These are phyloP conservation scores for Metschnikowia proteae DNA, from an alignment of 805 yeast species.

Conservation along the genomic window DNA sequence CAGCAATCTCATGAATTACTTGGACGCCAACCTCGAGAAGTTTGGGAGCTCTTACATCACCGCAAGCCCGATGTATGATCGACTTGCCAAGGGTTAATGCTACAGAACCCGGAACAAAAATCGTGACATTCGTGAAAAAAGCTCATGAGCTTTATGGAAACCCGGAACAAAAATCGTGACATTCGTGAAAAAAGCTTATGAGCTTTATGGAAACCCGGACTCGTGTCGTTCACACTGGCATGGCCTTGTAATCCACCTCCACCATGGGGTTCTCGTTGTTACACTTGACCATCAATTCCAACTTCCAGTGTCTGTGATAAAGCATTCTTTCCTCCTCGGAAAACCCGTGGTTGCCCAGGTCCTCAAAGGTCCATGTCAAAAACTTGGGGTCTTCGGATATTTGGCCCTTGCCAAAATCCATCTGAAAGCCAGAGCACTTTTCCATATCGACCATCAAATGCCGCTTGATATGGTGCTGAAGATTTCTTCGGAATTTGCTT, in stretches of 20 bases:
- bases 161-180: not conserved
- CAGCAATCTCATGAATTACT: slow-evolving; percentile 50
- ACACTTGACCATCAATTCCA: slow-evolving; percentile 60
- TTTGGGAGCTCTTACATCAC: slow-evolving; percentile 36
- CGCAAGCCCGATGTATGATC: slow-evolving; percentile 39
- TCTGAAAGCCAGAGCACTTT: slow-evolving; percentile 54
- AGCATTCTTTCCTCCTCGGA: slow-evolving; percentile 42
- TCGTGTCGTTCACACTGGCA: slow-evolving; percentile 30
- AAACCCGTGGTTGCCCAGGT: slow-evolving; percentile 55
- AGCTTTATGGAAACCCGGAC: not conserved
- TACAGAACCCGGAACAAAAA: not conserved
- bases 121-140: not conserved
- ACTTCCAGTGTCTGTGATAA: slow-evolving; percentile 57
- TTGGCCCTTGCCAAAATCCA: slow-evolving; percentile 47
- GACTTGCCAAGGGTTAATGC: slow-evolving; percentile 17
- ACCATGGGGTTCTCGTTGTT: slow-evolving; percentile 65
- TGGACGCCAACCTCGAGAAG: slow-evolving; percentile 41
- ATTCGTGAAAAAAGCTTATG: not conserved
- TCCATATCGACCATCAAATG: slow-evolving; percentile 67
- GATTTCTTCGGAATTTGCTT: slow-evolving; percentile 65
- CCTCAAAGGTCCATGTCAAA: slow-evolving; percentile 62
- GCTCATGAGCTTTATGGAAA: not conserved
- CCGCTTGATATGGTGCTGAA: slow-evolving; percentile 71
- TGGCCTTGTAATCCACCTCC: slow-evolving; percentile 60
- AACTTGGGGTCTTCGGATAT: slow-evolving; percentile 49